phyloP scores from a whole-genome alignment of 2,329 filamentous ascomycete species.

The Alternaria ventricosa region DNA sequence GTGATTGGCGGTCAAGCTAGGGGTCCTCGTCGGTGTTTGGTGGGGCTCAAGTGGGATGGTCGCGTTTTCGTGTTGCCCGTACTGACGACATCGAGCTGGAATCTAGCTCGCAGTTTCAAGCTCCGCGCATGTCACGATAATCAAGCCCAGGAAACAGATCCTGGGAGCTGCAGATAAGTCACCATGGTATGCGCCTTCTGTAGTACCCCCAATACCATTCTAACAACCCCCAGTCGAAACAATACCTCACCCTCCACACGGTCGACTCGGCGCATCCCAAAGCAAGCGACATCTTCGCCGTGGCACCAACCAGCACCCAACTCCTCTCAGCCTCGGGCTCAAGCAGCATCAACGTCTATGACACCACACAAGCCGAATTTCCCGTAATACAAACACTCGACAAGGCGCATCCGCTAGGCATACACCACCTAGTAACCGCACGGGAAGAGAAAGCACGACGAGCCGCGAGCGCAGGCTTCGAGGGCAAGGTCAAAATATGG shows the following conservation, averaged over 20 bases:
- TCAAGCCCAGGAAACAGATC: neutral
- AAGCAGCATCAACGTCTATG: slow-evolving; percentile 73
- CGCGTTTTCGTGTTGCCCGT: slow-evolving; percentile 37
- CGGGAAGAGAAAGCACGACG: slow-evolving; percentile 65
- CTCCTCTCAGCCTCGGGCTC: slow-evolving; percentile 85
- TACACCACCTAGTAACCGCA: slow-evolving; percentile 83
- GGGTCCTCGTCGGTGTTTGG: slow-evolving; percentile 18
- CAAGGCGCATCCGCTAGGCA: slow-evolving; percentile 83
- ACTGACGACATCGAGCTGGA: slow-evolving; percentile 35
- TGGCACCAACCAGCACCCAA: slow-evolving; percentile 75
- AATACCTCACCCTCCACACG: slow-evolving; percentile 93
- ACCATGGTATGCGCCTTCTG: slow-evolving; percentile 5
- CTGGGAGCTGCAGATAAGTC: neutral
- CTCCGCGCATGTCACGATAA: slow-evolving; percentile 2
- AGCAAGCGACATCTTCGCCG: slow-evolving; percentile 77
- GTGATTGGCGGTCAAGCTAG: slow-evolving; percentile 42
- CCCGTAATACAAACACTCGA: slow-evolving; percentile 80
- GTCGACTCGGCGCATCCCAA: slow-evolving; percentile 81
- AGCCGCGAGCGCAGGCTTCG: slow-evolving; percentile 86
- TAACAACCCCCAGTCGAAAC: slow-evolving; percentile 76
- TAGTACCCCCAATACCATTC: neutral
- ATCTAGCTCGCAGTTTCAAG: neutral
- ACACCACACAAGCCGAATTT: slow-evolving; percentile 73
- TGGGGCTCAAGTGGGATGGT: slow-evolving; percentile 34
- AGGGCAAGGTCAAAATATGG: slow-evolving; percentile 89